phyloP scores from a whole-genome alignment of 108 stramenopile species.

The Skeletonema tropicum region DNA sequence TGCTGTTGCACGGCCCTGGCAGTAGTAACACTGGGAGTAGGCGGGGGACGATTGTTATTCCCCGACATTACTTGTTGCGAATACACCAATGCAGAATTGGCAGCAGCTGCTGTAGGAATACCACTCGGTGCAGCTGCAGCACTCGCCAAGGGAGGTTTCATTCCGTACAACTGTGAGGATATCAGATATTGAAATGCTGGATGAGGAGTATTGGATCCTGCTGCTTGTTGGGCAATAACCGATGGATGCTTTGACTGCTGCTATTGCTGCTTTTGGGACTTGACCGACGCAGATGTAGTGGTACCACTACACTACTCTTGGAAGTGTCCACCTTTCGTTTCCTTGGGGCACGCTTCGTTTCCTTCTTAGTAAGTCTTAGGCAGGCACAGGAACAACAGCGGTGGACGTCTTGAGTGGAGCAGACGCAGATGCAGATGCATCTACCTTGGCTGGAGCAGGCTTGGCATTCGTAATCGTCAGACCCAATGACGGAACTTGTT shows the following conservation, averaged over 20 bases:
- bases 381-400: not conserved
- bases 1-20: not conserved
- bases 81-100: not conserved
- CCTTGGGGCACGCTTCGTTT: conserved; percentile 10
- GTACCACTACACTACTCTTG: not conserved
- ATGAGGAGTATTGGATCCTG: not conserved
- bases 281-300: not conserved
- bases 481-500: not conserved
- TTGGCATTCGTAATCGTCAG: not conserved
- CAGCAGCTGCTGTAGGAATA: not conserved
- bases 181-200: not conserved
- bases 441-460: not conserved
- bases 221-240: not conserved
- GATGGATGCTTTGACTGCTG: not conserved
- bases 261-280: not conserved
- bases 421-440: not conserved
- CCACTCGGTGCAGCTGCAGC: not conserved
- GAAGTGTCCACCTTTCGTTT: not conserved
- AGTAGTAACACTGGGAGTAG: not conserved
- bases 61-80: not conserved
- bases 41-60: not conserved
- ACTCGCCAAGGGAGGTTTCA: not conserved
- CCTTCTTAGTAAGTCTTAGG: conserved; percentile 8
- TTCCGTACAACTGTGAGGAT: not conserved
- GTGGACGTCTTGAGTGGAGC: not conserved